Percentiles rank a stretch among this genome's conserved stretches.
phyloP scores from a whole-genome alignment of 805 yeast species.

The Wickerhamiella galacta region DNA sequence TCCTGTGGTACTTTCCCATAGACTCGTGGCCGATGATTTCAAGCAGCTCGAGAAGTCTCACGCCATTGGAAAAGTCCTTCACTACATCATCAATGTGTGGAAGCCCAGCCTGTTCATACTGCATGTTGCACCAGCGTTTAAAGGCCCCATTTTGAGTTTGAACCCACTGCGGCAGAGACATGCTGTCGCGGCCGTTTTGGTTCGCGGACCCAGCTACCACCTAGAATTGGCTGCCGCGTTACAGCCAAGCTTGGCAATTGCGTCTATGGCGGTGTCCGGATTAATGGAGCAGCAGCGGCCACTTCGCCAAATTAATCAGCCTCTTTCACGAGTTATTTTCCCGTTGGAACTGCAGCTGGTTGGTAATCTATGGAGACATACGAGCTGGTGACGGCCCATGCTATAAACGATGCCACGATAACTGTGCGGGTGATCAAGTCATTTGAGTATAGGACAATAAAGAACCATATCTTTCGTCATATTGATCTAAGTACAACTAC shows the following conservation, averaged over 20 bases:
- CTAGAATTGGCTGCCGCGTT: too few relatives aligned
- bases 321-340: too few relatives aligned
- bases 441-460: slow-evolving; percentile 78
- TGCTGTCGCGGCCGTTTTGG: too few relatives aligned
- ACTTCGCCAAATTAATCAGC: too few relatives aligned
- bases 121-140: slow-evolving; percentile 25
- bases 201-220: too few relatives aligned
- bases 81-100: slow-evolving; percentile 16
- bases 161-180: slow-evolving; percentile 24
- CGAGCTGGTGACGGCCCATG: too few relatives aligned
- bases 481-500: slow-evolving; percentile 57
- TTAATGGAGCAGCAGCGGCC: too few relatives aligned
- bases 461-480: slow-evolving; percentile 50
- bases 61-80: slow-evolving; percentile 22
- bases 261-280: too few relatives aligned
- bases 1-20: slow-evolving; percentile 22
- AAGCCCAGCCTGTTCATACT: slow-evolving; percentile 16
- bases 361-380: too few relatives aligned
- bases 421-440: slow-evolving; percentile 83
- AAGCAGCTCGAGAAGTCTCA: slow-evolving; percentile 22
- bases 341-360: too few relatives aligned
- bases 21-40: slow-evolving; percentile 23
- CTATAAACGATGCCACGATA: slow-evolving; percentile 38
- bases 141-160: slow-evolving; percentile 26
- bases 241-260: too few relatives aligned